These are phyloP conservation scores for Proliferodiscus dingleyae DNA, from an alignment of 2,329 filamentous ascomycete species.

Conservation along the genomic window DNA sequence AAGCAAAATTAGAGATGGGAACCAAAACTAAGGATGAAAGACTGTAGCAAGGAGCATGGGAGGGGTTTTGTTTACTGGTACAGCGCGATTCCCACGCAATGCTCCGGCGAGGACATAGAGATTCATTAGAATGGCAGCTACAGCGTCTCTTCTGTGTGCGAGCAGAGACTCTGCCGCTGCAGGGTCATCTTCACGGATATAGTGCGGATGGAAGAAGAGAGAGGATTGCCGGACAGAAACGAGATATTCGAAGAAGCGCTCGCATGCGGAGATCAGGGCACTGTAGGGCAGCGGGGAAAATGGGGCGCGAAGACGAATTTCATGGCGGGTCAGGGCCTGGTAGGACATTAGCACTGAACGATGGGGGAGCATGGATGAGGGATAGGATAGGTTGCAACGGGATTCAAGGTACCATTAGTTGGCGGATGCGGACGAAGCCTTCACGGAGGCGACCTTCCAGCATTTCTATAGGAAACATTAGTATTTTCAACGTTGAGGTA, in stretches of 20 bases:
- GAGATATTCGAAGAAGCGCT: slow-evolving; percentile 55
- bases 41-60: background rate
- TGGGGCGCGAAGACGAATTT: slow-evolving; percentile 52
- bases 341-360: background rate
- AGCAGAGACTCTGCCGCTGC: slow-evolving; percentile 46
- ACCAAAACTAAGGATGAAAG: too few relatives aligned
- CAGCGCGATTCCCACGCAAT: slow-evolving; percentile 43
- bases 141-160: slow-evolving; percentile 49
- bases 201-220: slow-evolving; percentile 51
- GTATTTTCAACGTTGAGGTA: too few relatives aligned
- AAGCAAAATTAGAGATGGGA: background rate
- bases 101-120: slow-evolving; percentile 54
- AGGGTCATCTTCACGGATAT: slow-evolving; percentile 46
- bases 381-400: background rate
- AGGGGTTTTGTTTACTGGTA: slow-evolving; percentile 33
- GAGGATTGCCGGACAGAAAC: slow-evolving; percentile 54
- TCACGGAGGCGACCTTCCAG: slow-evolving; percentile 56
- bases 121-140: slow-evolving; percentile 53
- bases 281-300: slow-evolving; percentile 54
- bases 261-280: slow-evolving; percentile 49
- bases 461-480: slow-evolving; percentile 40
- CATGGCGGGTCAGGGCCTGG: slow-evolving; percentile 50
- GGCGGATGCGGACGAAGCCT: slow-evolving; percentile 53
- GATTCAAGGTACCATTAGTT: slow-evolving; percentile 45
- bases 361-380: background rate